Base-by-base conservation (phyloP, 805 yeast genomes). In the Candida tallmaniae region DNA sequence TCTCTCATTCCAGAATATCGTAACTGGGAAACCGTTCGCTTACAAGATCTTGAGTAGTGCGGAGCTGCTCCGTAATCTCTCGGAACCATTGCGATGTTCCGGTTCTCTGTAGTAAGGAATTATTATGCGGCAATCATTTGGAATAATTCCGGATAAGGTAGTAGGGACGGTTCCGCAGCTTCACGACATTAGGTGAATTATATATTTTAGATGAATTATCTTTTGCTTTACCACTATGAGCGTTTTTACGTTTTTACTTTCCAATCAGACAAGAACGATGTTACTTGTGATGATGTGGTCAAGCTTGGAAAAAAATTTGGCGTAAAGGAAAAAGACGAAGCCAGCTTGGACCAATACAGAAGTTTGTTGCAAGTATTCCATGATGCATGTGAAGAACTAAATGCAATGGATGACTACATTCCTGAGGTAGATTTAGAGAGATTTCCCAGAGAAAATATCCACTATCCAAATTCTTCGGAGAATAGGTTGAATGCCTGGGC, bases 401-500 rank as follows among this genome's bases (percentile, higher is more conserved):
- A 46, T 21, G 47, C 33, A 15, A 50, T 54, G 55, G 58, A 52
- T 10, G 65, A 60, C 36, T 60, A 48, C 38, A 32, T 44, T 17
- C 61, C 56, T 8, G 41, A 45, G 6, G 46, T 54, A 6, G 62
- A 60, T 41, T 37, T 47, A 6, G 48, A 44, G 16, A 45, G 60
- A 27, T 60, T 55, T 33, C 66, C 66, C 11, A 50, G 66, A 33
- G 44, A 45, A 14, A 42, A 56, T 34, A 39, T 54, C 22, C 38
- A 48, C 22, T 45, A 42, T 32, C 58, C 55, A 4, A 34, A 43
- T 5, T 45, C 39, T 4, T 41, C 41, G 8, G 56, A 51, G 13
- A 50, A 55, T 33, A 28, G 37, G 5, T 45, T 51, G 32, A 60
- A 60, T 17, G 66, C 64, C 3, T 61, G 67, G 66, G 59, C 48